A percentile compares a stretch with the other conserved stretches of the same genome.
Conservation (phyloP, 1,284 basidiomycete genomes). For the Naganishia albida region DNA sequence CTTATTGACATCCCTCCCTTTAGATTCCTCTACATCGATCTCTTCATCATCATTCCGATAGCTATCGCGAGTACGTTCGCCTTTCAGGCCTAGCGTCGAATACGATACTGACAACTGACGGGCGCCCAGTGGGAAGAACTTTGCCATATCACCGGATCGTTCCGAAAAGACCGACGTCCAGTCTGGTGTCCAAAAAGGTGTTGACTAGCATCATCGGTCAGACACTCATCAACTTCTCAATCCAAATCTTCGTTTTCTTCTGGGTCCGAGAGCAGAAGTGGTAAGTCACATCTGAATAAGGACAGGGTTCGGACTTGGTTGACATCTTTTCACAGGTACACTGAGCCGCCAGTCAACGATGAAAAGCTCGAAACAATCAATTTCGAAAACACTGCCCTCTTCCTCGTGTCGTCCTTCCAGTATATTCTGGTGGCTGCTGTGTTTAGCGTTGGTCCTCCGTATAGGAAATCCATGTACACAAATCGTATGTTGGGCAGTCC, state of each 20-base stretch:
- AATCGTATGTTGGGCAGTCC: conserved; percentile 65
- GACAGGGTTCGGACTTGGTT: not conserved
- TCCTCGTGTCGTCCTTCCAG: conserved; percentile 95
- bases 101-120: not conserved
- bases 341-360: conserved; percentile 63
- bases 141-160: conserved; percentile 83
- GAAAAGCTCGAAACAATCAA: conserved; percentile 86
- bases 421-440: conserved; percentile 95
- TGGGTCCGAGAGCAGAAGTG: conserved; percentile 85
- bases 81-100: not conserved
- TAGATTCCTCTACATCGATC: conserved; percentile 85
- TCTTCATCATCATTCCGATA: conserved; percentile 95
- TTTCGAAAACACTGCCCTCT: conserved; percentile 90
- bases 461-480: conserved; percentile 90
- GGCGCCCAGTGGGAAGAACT: conserved; percentile 80
- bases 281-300: conserved; percentile 54
- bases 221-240: conserved; percentile 77
- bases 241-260: conserved; percentile 85
- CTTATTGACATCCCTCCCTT: not conserved
- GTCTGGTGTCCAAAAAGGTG: conserved; percentile 93
- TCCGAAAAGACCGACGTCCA: conserved; percentile 91
- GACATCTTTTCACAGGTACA: conserved; percentile 51
- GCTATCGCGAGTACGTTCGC: conserved; percentile 81
- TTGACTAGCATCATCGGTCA: conserved; percentile 92
- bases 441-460: conserved; percentile 97